Evolutionary conservation across 2,329 filamentous ascomycete species (phyloP), one percentile per base, ranked within the genome.

Genomic region (Penicillium italicum): DNA sequence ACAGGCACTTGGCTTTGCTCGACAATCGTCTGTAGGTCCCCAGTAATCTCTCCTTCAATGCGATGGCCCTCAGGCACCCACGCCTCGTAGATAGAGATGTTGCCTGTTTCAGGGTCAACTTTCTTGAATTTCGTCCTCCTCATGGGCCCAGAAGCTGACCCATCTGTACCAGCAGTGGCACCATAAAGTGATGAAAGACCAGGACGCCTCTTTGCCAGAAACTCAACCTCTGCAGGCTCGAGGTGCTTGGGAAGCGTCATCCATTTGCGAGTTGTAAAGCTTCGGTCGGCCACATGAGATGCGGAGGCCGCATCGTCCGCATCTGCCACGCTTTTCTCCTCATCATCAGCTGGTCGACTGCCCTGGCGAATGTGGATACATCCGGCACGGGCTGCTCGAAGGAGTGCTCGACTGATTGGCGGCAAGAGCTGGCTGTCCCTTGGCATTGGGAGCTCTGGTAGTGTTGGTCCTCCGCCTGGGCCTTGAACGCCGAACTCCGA

Each of bases 361-460:
- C 80, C 31, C 86, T 85, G 53, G 16, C 87, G 83, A 72, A 95
- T 92, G 66, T 89, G 91, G 12, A 90, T 78, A 51, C 83, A 82
- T 6, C 89, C 89, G 20, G 89, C 90, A 56, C 92, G 84, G 45
- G 91, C 90, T 36, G 89, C 88, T 54, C 89, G 86, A 14, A 97
- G 80, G 5, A 97, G 81, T 61, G 92, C 89, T 67, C 94, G 89
- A 50, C 88, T 93, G 70, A 91, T 88, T 1, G 87, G 82, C 0
- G 89, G 83, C 10, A 97, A 79, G 31, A 96, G 80, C 55, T 88
- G 83, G 30, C 85, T 89, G 70, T 96, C 93, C 66, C 89, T 89
- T 37, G 93, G 93, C 90, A 97, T 93, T 42, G 90, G 86, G 18
- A 91, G 81, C 69, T 96, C 92, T 45, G 85, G 86, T 83, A 77